Percentiles rank a stretch among this genome's conserved stretches.
Evolutionary conservation across 2,329 filamentous ascomycete species (phyloP).

Genomic region (Pseudofabraea citricarpa): DNA sequence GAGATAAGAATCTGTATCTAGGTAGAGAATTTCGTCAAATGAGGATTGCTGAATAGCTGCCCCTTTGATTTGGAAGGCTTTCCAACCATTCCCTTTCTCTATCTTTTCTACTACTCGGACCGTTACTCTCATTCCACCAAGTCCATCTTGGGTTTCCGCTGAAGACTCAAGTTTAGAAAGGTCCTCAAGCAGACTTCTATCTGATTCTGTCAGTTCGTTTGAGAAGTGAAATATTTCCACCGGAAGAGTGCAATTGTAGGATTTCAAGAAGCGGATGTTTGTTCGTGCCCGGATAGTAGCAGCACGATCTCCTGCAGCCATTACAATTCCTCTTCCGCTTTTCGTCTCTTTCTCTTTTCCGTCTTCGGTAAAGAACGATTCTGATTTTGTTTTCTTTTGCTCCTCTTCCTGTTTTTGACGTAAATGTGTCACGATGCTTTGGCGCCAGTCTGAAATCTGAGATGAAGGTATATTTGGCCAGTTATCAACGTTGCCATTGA

Average conservation of each 20-base stretch:
- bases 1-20: conserved; percentile 15
- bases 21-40: conserved; percentile 15
- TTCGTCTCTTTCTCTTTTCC: conserved; percentile 1
- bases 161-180: conserved; percentile 4
- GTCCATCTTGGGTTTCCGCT: neutral
- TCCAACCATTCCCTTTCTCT: conserved; percentile 14
- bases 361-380: neutral
- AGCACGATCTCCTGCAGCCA: conserved; percentile 14
- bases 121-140: conserved; percentile 4
- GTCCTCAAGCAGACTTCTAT: conserved; percentile 7
- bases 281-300: conserved; percentile 13
- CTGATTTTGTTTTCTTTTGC: conserved; percentile 1
- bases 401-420: conserved; percentile 1
- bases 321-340: conserved; percentile 14
- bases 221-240: conserved; percentile 17
- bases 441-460: conserved; percentile 12
- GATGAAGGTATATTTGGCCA: conserved; percentile 11
- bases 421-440: conserved; percentile 9
- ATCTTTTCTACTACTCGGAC: conserved; percentile 9
- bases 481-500: conserved; percentile 5
- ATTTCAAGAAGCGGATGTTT: conserved; percentile 11
- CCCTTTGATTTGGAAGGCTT: conserved; percentile 16
- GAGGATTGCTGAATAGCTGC: conserved; percentile 16
- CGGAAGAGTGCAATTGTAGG: conserved; percentile 16
- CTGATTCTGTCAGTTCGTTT: conserved; percentile 9